These are phyloP conservation scores for Aureobasidium sp. DNA, from an alignment of 2,329 filamentous ascomycete genomes.

Conservation along the genomic window DNA sequence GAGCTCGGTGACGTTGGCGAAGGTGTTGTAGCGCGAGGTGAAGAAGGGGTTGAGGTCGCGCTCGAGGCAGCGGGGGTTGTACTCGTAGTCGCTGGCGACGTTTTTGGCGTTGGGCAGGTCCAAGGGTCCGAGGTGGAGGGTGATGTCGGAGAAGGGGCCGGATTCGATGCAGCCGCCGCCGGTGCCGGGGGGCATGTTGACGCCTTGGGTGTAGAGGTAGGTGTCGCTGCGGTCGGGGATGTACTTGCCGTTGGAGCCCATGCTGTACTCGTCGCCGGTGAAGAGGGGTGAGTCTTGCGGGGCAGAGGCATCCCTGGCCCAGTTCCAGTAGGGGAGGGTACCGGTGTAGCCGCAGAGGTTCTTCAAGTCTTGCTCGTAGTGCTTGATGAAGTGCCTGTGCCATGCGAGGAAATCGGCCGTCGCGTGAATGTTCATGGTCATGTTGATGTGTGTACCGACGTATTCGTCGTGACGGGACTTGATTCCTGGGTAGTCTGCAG, in stretches of 20 bases:
- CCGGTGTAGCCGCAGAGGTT: constrained; percentile 37
- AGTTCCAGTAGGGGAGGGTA: constrained; percentile 28
- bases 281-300: constrained; percentile 42
- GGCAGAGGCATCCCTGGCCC: constrained; percentile 27
- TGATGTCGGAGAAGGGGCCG: constrained; percentile 43
- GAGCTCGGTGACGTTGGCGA: constrained; percentile 19
- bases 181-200: constrained; percentile 39
- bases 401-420: constrained; percentile 30
- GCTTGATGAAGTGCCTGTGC: constrained; percentile 36
- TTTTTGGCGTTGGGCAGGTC: constrained; percentile 21
- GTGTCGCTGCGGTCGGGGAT: constrained; percentile 21
- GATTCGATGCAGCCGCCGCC: constrained; percentile 47
- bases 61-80: constrained; percentile 20
- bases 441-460: constrained; percentile 23
- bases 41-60: constrained; percentile 21
- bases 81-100: constrained; percentile 19
- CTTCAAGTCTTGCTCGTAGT: constrained; percentile 35
- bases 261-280: constrained; percentile 42
- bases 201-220: constrained; percentile 19
- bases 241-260: constrained; percentile 25
- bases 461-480: constrained; percentile 24
- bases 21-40: constrained; percentile 17
- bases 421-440: constrained; percentile 25
- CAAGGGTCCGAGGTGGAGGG: constrained; percentile 26
- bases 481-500: constrained; percentile 22